These are phyloP conservation scores for Solanum aculeatissimum DNA, from an alignment of 305 asterid genomes.

Conservation along the genomic window DNA sequence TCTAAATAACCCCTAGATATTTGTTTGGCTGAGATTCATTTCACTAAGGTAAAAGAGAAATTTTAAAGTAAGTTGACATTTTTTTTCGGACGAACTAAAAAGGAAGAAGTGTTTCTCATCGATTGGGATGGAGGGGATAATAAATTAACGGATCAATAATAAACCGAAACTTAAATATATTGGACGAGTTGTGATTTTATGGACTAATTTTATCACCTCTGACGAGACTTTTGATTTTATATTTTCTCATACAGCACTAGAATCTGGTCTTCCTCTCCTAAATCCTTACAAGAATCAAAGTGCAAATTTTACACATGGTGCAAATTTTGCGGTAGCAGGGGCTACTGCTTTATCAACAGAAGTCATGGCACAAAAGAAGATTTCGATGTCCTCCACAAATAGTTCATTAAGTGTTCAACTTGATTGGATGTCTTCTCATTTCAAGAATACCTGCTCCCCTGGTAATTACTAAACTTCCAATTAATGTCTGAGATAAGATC, in stretches of 20 bases:
- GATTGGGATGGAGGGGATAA: too few species aligned
- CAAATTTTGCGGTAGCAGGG: slow-evolving; percentile 28
- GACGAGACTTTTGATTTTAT: background rate
- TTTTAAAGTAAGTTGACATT: too few species aligned
- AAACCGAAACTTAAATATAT: background rate
- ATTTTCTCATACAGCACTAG: background rate
- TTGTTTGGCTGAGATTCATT: too few species aligned
- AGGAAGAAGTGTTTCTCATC: too few species aligned
- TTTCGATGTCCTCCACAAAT: background rate
- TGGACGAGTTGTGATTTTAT: background rate
- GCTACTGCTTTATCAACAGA: slow-evolving; percentile 12
- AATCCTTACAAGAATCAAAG: background rate
- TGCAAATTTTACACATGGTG: slow-evolving; percentile 5
- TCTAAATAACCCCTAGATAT: too few species aligned
- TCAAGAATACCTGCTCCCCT: background rate
- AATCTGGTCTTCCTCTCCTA: slow-evolving; percentile 4
- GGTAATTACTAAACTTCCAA: background rate
- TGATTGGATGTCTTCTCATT: slow-evolving; percentile 8
- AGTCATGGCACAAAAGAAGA: background rate
- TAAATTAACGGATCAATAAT: background rate
- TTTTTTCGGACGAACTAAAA: too few species aligned
- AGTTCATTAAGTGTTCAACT: slow-evolving; percentile 17
- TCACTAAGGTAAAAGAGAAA: too few species aligned
- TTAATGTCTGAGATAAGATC: background rate
- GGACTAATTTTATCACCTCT: background rate